Conservation (phyloP, 345 rosid species). For the Hibiscus tridactylites region DNA sequence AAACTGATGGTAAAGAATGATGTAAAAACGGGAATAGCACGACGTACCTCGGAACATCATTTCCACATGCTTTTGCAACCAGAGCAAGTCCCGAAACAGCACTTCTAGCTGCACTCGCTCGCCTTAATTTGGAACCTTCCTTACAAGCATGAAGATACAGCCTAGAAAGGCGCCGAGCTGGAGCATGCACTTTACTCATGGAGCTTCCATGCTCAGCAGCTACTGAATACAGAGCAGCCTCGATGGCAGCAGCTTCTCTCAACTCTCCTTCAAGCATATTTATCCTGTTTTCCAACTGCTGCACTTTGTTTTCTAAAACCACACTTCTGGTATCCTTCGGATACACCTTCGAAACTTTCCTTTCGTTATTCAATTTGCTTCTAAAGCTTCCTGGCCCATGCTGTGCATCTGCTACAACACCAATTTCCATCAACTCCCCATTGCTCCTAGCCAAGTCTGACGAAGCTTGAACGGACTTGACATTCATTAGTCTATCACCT, state of each 20-base stretch:
- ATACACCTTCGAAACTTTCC: slow-evolving; percentile 43
- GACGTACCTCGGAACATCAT: slow-evolving; percentile 84
- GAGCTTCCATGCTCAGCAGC: slow-evolving; percentile 92
- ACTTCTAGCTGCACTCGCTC: slow-evolving; percentile 76
- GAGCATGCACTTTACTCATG: slow-evolving; percentile 84
- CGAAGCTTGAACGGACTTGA: slow-evolving; percentile 70
- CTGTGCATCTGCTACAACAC: slow-evolving; percentile 15
- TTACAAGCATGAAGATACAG: slow-evolving; percentile 64
- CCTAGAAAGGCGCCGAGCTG: slow-evolving; percentile 88
- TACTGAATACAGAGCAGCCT: slow-evolving; percentile 83
- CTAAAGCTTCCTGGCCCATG: slow-evolving; percentile 25
- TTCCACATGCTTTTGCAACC: slow-evolving; percentile 91
- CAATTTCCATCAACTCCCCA: slow-evolving; percentile 31
- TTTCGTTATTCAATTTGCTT: slow-evolving; percentile 23
- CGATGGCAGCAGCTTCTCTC: slow-evolving; percentile 81
- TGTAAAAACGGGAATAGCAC: not conserved
- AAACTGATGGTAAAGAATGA: not conserved
- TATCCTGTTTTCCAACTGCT: slow-evolving; percentile 55
- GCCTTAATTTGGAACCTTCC: slow-evolving; percentile 42
- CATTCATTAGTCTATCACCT: slow-evolving; percentile 49
- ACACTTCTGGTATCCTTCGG: slow-evolving; percentile 35
- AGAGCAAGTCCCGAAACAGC: slow-evolving; percentile 69
- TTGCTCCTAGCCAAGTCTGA: slow-evolving; percentile 38
- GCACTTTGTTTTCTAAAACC: slow-evolving; percentile 51
- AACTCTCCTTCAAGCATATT: slow-evolving; percentile 80